phyloP scores from a whole-genome alignment of 2,329 filamentous ascomycete species.

The Exophiala dermatitidis region DNA sequence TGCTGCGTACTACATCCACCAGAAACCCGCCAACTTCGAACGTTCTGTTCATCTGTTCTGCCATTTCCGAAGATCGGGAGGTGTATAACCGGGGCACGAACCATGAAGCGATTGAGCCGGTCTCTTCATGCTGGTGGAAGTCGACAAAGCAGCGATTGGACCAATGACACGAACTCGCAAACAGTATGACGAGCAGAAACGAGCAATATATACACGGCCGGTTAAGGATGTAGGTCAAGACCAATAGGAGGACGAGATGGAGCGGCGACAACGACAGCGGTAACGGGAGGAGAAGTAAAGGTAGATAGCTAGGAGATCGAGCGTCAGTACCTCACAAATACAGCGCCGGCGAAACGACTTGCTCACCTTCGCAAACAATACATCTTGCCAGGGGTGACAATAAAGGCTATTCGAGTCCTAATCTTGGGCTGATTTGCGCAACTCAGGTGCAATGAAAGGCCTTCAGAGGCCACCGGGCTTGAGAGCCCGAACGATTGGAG shows the following conservation, averaged over 20 bases:
- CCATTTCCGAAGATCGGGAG: slow-evolving; percentile 10
- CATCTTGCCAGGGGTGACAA: slow-evolving; percentile 38
- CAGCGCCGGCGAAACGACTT: neutral
- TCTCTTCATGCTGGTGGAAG: slow-evolving; percentile 45
- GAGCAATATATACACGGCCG: slow-evolving; percentile 97
- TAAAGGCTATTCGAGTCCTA: neutral
- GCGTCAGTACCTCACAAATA: neutral
- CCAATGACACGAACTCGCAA: slow-evolving; percentile 86
- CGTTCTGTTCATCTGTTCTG: slow-evolving; percentile 25
- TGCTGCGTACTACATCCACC: slow-evolving; percentile 56
- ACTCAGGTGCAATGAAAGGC: no score
- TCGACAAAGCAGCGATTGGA: slow-evolving; percentile 89
- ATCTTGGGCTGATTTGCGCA: no score
- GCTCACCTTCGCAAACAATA: slow-evolving; percentile 60
- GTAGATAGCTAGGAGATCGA: slow-evolving; percentile 59
- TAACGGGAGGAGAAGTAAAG: slow-evolving; percentile 79
- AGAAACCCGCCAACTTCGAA: slow-evolving; percentile 34
- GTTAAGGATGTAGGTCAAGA: slow-evolving; percentile 92
- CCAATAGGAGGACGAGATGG: slow-evolving; percentile 82
- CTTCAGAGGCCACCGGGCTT: no score
- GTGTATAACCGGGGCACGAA: slow-evolving; percentile 66
- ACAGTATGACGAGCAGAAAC: slow-evolving; percentile 87
- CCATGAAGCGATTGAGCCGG: slow-evolving; percentile 47
- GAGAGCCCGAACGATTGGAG: no score
- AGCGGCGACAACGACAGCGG: slow-evolving; percentile 64